A percentile compares a stretch with the other conserved stretches of the same genome.
Evolutionary conservation across 2,329 filamentous ascomycete genomes (phyloP).

Genomic region (Lasiodiplodia gonubiensis): DNA sequence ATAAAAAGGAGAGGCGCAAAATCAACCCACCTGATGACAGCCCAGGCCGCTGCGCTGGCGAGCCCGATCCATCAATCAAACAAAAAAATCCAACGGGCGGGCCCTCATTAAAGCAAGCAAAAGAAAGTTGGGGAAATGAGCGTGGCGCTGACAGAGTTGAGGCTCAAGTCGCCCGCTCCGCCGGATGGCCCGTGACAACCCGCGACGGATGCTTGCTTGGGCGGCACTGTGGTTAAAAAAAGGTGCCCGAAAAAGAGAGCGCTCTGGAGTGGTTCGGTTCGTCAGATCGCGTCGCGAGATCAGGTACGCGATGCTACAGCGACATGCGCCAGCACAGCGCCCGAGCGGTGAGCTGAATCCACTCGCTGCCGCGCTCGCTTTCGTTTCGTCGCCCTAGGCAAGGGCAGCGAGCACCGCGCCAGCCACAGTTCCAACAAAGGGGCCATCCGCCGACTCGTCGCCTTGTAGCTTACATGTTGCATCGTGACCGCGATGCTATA

Average conservation of each 20-base stretch:
- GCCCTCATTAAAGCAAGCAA: constrained; percentile 5
- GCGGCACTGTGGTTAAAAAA: background rate
- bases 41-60: background rate
- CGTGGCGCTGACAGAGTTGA: constrained; percentile 10
- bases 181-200: constrained; percentile 7
- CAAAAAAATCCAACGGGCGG: background rate
- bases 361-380: constrained; percentile 10
- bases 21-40: background rate
- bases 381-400: constrained; percentile 21
- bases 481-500: background rate
- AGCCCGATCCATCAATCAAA: constrained; percentile 10
- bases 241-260: constrained; percentile 4
- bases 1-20: background rate
- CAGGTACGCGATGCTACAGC: background rate
- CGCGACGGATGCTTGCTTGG: constrained; percentile 16
- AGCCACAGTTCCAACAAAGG: constrained; percentile 5
- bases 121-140: constrained; percentile 12
- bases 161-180: constrained; percentile 13
- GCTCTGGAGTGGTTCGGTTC: background rate
- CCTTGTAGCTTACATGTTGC: constrained; percentile 10
- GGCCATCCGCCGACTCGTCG: background rate
- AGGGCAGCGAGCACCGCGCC: constrained; percentile 4
- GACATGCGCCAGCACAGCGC: constrained; percentile 12
- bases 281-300: constrained; percentile 17
- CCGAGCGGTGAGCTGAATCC: constrained; percentile 18